Evolutionary conservation across 2,329 filamentous ascomycete genomes (phyloP).

Genomic region (Penicillium sp.): DNA sequence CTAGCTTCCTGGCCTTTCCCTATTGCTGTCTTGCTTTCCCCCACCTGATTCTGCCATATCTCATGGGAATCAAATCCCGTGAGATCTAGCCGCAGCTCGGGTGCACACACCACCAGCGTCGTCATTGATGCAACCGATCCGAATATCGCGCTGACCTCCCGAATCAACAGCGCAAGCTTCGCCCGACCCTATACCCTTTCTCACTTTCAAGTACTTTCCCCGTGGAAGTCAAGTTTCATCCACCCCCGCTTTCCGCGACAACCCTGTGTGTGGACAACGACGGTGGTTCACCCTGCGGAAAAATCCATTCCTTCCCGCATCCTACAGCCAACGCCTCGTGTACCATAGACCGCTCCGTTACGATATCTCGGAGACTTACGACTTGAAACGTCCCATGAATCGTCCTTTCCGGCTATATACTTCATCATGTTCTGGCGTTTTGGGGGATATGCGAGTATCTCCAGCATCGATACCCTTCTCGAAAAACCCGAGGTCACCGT

Average conservation of each 20-base stretch:
- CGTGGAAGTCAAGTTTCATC: neutral
- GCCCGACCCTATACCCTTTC: conserved; percentile 12
- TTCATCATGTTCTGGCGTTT: conserved; percentile 99
- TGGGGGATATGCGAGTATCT: conserved; percentile 97
- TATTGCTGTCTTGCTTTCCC: neutral
- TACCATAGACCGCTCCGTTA: conserved; percentile 31
- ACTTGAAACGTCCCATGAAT: conserved; percentile 37
- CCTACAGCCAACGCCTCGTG: conserved; percentile 9
- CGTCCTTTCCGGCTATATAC: conserved; percentile 35
- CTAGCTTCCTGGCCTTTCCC: neutral
- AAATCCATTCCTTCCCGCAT: conserved; percentile 15
- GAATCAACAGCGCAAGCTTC: conserved; percentile 19
- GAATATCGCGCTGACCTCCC: conserved; percentile 15
- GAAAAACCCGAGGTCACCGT: conserved; percentile 93
- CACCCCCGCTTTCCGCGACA: neutral
- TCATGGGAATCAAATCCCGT: conserved; percentile 6
- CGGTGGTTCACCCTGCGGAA: conserved; percentile 18
- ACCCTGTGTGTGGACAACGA: conserved; percentile 18
- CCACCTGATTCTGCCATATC: conserved; percentile 1
- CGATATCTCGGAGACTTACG: conserved; percentile 27
- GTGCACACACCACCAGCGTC: conserved; percentile 16
- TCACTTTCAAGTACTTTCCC: neutral
- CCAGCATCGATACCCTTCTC: conserved; percentile 92
- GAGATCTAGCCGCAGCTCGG: conserved; percentile 10
- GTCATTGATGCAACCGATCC: conserved; percentile 20